Evolutionary conservation across 148 eudicot genomes (phyloP), one percentile per base, ranked within the genome.

Genomic region (Persicaria tinctoria): DNA sequence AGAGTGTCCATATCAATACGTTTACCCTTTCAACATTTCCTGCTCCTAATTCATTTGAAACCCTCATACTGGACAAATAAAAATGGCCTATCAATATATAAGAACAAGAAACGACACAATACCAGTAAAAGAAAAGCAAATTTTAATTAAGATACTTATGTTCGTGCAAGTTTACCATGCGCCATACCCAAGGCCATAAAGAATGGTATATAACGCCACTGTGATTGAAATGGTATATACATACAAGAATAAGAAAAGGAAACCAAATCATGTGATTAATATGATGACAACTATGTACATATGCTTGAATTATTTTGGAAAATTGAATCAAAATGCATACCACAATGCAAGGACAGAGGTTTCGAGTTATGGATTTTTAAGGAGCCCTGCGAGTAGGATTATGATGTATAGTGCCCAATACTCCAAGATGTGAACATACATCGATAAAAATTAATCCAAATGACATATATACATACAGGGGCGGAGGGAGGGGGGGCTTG

Each of bases 291-390:
- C 2, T 32, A 1, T 2, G 2, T 32, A 32, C 44, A 53, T 4
- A 16, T 14, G n/a, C 41, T 51, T 13, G 13, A 53, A 11, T 38
- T 73, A 14, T 27, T 1, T 11, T 0, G 3, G 18, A 41, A 38
- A 51, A 14, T 38, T 32, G 11, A n/a, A 27, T 53, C 23, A 14
- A 38, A 7, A 78, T 46, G 17, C 77, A 11, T 71, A 80, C 82
- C 79, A 75, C 60, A 80, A 46, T 1, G 82, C 68, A 44, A 80
- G 79, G 0, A 80, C 83, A 13, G 83, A 80, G 4, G 83, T 73
- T 54, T 83, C 85, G 50, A 83, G 81, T 55, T 80, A 51, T 3
- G 85, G 85, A 75, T 83, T 83, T 4, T 82, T 81, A 10, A 82
- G 41, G 27, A 79, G 80, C 41, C 85, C 85, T 4, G 85, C 77